Percentiles rank a stretch among this genome's conserved stretches.
These are phyloP conservation scores for Laetiporus sulphureus DNA, from an alignment of 1,284 basidiomycete genomes.

Conservation along the genomic window DNA sequence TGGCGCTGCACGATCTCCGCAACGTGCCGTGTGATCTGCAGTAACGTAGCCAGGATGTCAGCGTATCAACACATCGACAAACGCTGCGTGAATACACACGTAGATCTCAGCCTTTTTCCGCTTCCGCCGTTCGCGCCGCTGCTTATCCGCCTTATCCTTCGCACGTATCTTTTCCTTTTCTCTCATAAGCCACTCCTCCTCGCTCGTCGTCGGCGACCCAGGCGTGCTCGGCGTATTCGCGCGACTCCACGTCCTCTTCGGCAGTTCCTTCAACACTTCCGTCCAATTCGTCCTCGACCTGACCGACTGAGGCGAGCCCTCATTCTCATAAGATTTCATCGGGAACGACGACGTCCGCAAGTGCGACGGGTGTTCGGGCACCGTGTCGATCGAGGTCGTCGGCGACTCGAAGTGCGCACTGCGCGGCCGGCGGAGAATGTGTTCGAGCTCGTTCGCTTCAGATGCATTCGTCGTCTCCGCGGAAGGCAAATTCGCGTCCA, in stretches of 20 bases:
- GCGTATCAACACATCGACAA: neutral
- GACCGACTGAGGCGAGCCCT: slow-evolving; percentile 7
- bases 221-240: slow-evolving; percentile 19
- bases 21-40: slow-evolving; percentile 83
- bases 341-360: slow-evolving; percentile 11
- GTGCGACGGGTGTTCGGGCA: slow-evolving; percentile 10
- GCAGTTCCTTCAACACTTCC: slow-evolving; percentile 29
- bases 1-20: slow-evolving; percentile 84
- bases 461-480: too few relatives aligned
- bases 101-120: slow-evolving; percentile 75
- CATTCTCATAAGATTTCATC: slow-evolving; percentile 3
- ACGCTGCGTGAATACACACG: slow-evolving; percentile 36
- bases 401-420: slow-evolving; percentile 17
- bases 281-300: slow-evolving; percentile 24
- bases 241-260: slow-evolving; percentile 19
- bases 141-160: slow-evolving; percentile 22
- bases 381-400: slow-evolving; percentile 2
- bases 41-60: neutral
- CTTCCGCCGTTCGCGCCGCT: slow-evolving; percentile 41
- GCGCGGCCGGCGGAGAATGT: slow-evolving; percentile 15
- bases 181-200: slow-evolving; percentile 25
- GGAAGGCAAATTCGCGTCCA: slow-evolving; percentile 20
- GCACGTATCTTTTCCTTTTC: slow-evolving; percentile 15
- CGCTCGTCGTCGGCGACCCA: slow-evolving; percentile 18
- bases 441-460: neutral